Base-by-base conservation (phyloP, 2,329 filamentous ascomycete species). In the Mariannaea elegans region DNA sequence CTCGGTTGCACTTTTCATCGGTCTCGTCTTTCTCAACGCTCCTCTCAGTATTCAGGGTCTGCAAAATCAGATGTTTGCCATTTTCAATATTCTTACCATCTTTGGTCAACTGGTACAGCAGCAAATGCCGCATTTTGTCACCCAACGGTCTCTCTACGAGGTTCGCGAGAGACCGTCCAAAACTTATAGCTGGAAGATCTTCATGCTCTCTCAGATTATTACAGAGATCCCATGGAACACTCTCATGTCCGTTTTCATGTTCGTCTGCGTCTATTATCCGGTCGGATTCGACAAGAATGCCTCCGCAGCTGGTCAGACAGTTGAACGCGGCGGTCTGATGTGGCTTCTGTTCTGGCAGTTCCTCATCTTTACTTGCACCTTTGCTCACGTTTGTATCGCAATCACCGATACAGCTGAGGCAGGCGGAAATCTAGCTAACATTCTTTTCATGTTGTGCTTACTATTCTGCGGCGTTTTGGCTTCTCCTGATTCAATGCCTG, bases 151-250 rank as follows among this genome's bases (percentile, higher is more conserved):
- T 12, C 81, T 96, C 0, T 96, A 95, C 76, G 93, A 96, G 77
- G 91, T 91, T 31, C 91, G 92, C 47, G 93, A 96, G 77, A 87
- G 92, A 1, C 92, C 92, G 0, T 91, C 89, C 56, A 94, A 94
- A 78, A 87, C 91, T 0, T 96, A 96, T 77, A 88, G 87, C 63
- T 96, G 92, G 93, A 88, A 90, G 72, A 87, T 92, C 4, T 96
- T 96, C 72, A 91, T 96, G 83, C 81, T 94, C 21, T 88, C 90
- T 52, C 91, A 94, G 73, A 90, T 97, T 65, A 76, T 93, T 12
- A 91, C 93, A 58, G 94, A 97, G 75, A 80, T 97, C 1, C 92
- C 93, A 0, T 97, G 91, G 89, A 93, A 95, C 73, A 84, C 88
- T 0, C 77, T 95, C 49, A 89, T 91, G 83, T 87, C 88, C 1